Evolutionary conservation across 208 protist genomes (phyloP).

Genomic region (Vickermania ingenoplastis): DNA sequence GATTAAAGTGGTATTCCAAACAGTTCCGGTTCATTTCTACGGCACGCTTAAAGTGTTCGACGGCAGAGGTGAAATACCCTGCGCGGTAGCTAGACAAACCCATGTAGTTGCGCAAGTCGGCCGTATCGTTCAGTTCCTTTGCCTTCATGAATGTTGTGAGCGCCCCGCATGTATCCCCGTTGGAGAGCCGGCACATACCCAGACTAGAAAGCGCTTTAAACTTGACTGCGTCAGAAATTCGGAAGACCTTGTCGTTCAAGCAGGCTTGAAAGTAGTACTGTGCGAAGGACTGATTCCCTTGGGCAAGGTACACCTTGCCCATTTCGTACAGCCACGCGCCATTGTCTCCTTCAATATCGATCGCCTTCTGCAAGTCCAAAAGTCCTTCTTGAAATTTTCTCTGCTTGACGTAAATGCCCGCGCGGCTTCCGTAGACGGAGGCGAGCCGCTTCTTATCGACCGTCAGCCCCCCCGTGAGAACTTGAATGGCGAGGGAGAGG

Average conservation of each 20-base stretch:
- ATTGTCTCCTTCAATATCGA: slow-evolving; percentile 75
- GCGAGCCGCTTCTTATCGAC: slow-evolving; percentile 22
- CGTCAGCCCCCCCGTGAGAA: slow-evolving; percentile 28
- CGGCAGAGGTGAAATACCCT: slow-evolving; percentile 27
- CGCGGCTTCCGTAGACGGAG: slow-evolving; percentile 52
- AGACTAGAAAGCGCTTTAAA: slow-evolving; percentile 37
- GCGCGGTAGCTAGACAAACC: slow-evolving; percentile 69
- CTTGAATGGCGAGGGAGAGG: slow-evolving; percentile 58
- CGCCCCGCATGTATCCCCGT: slow-evolving; percentile 25
- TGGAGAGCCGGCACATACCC: slow-evolving; percentile 31
- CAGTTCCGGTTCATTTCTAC: slow-evolving; percentile 42
- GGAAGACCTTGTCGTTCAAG: slow-evolving; percentile 7
- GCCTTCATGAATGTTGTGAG: slow-evolving; percentile 32
- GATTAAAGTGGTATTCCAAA: slow-evolving; percentile 58
- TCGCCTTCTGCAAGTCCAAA: slow-evolving; percentile 50
- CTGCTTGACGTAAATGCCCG: slow-evolving; percentile 28
- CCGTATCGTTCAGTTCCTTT: slow-evolving; percentile 53
- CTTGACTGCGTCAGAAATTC: slow-evolving; percentile 7
- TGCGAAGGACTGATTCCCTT: slow-evolving; percentile 16
- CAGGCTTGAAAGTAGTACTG: slow-evolving; percentile 12
- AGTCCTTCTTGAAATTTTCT: slow-evolving; percentile 41
- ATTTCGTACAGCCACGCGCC: slow-evolving; percentile 75
- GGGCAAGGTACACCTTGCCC: slow-evolving; percentile 34
- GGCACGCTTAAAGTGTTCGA: slow-evolving; percentile 56
- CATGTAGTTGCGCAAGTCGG: slow-evolving; percentile 53